These are phyloP conservation scores for Verticillium nubilum DNA, from an alignment of 2,329 filamentous ascomycete genomes.

Conservation along the genomic window DNA sequence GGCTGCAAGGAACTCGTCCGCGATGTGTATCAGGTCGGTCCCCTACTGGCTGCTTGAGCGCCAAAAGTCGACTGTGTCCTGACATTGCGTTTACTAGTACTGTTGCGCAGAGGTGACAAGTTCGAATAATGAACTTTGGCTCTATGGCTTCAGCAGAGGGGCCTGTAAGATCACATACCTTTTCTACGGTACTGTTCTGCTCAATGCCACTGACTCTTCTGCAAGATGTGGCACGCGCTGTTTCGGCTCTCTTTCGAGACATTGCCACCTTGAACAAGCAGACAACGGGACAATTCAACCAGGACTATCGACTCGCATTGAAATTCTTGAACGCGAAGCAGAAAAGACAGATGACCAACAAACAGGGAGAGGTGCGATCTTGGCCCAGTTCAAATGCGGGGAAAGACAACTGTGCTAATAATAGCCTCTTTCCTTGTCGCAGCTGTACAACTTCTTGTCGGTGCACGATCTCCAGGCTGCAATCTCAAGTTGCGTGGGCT, in stretches of 20 bases:
- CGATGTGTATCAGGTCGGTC: constrained; percentile 15
- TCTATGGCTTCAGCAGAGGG: constrained; percentile 33
- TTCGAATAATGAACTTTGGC: constrained; percentile 28
- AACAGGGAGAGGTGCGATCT: constrained; percentile 9
- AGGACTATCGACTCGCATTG: background rate
- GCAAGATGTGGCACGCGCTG: constrained; percentile 26
- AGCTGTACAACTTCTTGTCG: constrained; percentile 21
- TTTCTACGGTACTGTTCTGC: background rate
- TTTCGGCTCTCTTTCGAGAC: constrained; percentile 30
- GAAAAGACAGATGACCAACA: background rate
- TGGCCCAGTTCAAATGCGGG: background rate
- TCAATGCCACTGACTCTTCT: background rate
- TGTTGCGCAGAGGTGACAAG: constrained; percentile 4
- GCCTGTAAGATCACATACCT: constrained; percentile 16
- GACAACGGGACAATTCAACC: background rate
- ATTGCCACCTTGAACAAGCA: constrained; percentile 10
- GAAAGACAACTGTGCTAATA: background rate
- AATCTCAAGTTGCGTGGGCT: constrained; percentile 15
- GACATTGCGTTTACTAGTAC: background rate
- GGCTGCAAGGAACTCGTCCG: constrained; percentile 14
- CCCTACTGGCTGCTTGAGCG: background rate
- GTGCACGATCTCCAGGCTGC: background rate
- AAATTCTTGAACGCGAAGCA: background rate
- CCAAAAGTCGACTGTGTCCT: background rate
- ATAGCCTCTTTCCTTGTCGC: background rate